Base-by-base conservation (phyloP, 495 filamentous ascomycete species). In the Podospora appendiculata region DNA sequence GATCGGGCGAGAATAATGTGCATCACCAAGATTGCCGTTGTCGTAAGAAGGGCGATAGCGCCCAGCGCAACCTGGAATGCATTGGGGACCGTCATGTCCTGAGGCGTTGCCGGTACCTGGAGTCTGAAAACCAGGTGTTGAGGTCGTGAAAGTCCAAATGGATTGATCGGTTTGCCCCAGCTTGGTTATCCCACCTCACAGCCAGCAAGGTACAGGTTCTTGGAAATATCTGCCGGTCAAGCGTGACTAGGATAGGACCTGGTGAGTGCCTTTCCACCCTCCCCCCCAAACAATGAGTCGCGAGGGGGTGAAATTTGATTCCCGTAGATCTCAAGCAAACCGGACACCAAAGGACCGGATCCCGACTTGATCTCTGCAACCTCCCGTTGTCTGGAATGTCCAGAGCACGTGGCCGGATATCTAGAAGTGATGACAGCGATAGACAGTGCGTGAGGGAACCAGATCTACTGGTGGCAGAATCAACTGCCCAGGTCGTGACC, bases 1-100 rank as follows among this genome's bases (percentile, higher is more conserved):
- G 65, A 71, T 14, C 55, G 63, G 8, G 72, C 70, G 25, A 77
- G 58, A 34, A 73, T 61, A 19, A 67, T 61, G 41, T 75, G 68
- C 7, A 73, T 58, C 34, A 62, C 62, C 17, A 76, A 36, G 25
- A 64, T 57, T 13, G 71, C 68, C 14, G 65, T 63, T 8, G 74
- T 76, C 4, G 73, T 63, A 10, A 75, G 43, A 11, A 68, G 48
- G 36, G 73, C 64, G 46, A 69, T 32, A 14, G 56, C 48, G 47
- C 73, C 74, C 58, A 76, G 60, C 53, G 47, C 63, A 33, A 57
- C 58, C 25, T 68, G 62, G 49, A 75, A 52, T 3, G 56, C 10
- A 35, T 55, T 61, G 47, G 61, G 62, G 41, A 70, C 60, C 32
- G 57, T 54, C 71, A 76, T 76, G 32, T 45, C 51, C 32, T 32